Evolutionary conservation across 2,329 filamentous ascomycete genomes (phyloP).

Genomic region (Coniochaeta pulveracea): DNA sequence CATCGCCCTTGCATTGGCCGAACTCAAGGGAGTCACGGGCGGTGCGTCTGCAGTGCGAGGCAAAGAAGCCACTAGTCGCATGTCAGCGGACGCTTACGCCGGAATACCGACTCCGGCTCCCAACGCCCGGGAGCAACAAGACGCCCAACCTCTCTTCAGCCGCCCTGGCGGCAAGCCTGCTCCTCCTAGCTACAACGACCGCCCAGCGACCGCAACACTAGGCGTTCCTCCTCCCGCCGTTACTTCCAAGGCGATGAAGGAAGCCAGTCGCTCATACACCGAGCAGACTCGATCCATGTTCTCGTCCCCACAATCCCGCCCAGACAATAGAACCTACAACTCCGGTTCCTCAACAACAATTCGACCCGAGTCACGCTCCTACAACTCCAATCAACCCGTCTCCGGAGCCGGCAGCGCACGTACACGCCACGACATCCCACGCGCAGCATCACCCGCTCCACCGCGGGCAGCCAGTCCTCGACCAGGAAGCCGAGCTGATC

Average conservation of each 20-base stretch:
- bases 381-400: slow-evolving; percentile 21
- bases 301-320: too few species aligned
- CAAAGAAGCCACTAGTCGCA: slow-evolving; percentile 71
- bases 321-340: too few species aligned
- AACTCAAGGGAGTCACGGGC: slow-evolving; percentile 71
- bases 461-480: slow-evolving; percentile 52
- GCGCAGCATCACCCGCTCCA: slow-evolving; percentile 57
- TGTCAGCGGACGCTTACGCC: slow-evolving; percentile 92
- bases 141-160: slow-evolving; percentile 22
- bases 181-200: slow-evolving; percentile 76
- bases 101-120: slow-evolving; percentile 79
- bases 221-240: slow-evolving; percentile 87
- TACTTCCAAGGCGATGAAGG: slow-evolving; percentile 90
- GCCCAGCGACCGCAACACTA: slow-evolving; percentile 63
- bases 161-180: slow-evolving; percentile 28
- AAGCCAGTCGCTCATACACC: slow-evolving; percentile 81
- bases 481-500: slow-evolving; percentile 39
- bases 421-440: slow-evolving; percentile 45
- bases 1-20: slow-evolving; percentile 83
- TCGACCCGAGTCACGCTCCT: slow-evolving; percentile 23
- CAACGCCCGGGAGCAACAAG: background rate
- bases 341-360: slow-evolving; percentile 17
- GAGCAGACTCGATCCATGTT: slow-evolving; percentile 78
- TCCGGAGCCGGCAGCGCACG: slow-evolving; percentile 42
- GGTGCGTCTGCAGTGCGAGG: slow-evolving; percentile 17